Base-by-base conservation (phyloP, 108 stramenopile genomes). In the Cyclotella distinguenda region DNA sequence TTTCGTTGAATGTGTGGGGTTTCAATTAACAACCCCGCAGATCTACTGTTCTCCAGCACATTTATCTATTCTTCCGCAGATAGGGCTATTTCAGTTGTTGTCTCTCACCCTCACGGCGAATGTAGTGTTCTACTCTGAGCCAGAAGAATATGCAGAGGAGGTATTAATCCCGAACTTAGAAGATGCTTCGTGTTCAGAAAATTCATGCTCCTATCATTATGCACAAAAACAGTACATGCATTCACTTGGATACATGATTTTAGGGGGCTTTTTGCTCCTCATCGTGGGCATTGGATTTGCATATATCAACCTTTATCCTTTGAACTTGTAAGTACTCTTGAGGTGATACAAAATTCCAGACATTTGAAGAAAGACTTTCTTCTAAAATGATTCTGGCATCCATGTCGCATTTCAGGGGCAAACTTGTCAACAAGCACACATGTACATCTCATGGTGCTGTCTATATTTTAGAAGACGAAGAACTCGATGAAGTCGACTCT, bases 21-120 rank as follows among this genome's bases (percentile, higher is more conserved):
- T 73, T 31, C 19, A 40, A 21, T 35, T 81, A 0, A 61, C 52
- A 26, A 46, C n/a, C 22, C 64, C 35, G 30, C 0, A 8, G 12
- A 12, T 74, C 19, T 61, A 47, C 11, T 82, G 80, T 23, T 45
- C 60, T 33, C 60, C 80, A 12, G 34, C 50, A 8, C n/a, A 34
- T 30, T 74, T 69, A 19, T 55, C 77, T n/a, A 57, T 84, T 15
- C 47, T 81, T 1, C 79, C 84, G 4, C 84, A 84, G 42, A 44
- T 82, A 18, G 80, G 80, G 1, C 43, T 84, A 8, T 84, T 79
- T 38, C 77, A 84, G 10, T 36, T 51, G 12, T 63, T 84, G 3
- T 11, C 64, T 1, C 64, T 79, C 43, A 42, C 68, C 15, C 43
- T 79, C 1, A 59, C 64, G 54, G 52, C 64, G 9, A 42, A 77